These are phyloP conservation scores for Vaccinium corymbosum DNA, from an alignment of 148 eudicot species.

Conservation along the genomic window DNA sequence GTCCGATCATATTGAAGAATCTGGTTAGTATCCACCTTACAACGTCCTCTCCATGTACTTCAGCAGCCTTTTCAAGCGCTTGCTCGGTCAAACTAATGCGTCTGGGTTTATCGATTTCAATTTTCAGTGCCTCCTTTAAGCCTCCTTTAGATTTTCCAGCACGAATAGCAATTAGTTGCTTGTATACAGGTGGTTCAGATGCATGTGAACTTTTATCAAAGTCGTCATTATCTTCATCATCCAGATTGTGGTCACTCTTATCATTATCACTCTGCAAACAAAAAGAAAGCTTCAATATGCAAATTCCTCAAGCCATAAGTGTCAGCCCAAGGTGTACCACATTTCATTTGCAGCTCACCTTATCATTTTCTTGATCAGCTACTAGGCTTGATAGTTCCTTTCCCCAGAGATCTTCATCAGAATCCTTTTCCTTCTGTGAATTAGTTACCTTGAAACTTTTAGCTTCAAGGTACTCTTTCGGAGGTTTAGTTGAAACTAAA, in stretches of 20 bases:
- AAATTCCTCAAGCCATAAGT: neutral
- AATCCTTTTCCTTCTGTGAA: slow-evolving; percentile 35
- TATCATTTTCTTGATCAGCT: slow-evolving; percentile 29
- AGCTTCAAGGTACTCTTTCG: slow-evolving; percentile 73
- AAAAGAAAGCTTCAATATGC: slow-evolving; percentile 6
- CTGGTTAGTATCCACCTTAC: slow-evolving; percentile 46
- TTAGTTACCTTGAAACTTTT: slow-evolving; percentile 25
- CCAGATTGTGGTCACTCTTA: slow-evolving; percentile 26
- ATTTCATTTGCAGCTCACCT: slow-evolving; percentile 23
- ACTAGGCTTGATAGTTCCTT: slow-evolving; percentile 32
- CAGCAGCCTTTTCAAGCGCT: slow-evolving; percentile 69
- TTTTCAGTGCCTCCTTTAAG: slow-evolving; percentile 60
- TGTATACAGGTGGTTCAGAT: slow-evolving; percentile 47
- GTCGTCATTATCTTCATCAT: slow-evolving; percentile 36
- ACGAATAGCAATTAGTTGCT: slow-evolving; percentile 62
- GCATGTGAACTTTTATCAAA: slow-evolving; percentile 13
- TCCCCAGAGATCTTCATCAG: slow-evolving; percentile 49
- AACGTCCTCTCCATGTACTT: slow-evolving; percentile 48
- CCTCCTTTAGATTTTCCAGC: slow-evolving; percentile 72
- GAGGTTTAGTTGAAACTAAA: slow-evolving; percentile 85
- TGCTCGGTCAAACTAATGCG: slow-evolving; percentile 91
- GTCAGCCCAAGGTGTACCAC: neutral
- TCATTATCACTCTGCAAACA: slow-evolving; percentile 34
- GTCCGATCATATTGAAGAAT: neutral
- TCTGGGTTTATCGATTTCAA: slow-evolving; percentile 55